These are phyloP conservation scores for Cystobasidium onofrii DNA, from an alignment of 768 basidiomycete species.

Conservation along the genomic window DNA sequence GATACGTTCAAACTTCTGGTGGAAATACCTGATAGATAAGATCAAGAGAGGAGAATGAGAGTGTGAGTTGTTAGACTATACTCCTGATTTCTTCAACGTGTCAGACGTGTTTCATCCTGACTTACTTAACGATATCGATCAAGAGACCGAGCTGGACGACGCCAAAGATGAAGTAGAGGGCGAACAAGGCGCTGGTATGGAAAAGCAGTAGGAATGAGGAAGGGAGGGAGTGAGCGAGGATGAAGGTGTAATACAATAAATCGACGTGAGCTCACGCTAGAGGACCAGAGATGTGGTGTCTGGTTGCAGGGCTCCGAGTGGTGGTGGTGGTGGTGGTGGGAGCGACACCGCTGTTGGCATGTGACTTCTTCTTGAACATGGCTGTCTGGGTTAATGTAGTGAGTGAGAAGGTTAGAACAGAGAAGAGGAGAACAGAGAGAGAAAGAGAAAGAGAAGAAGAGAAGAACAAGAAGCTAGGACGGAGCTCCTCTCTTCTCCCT, in stretches of 20 bases:
- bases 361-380: neutral
- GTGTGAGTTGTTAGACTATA: neutral
- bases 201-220: neutral
- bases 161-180: neutral
- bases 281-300: neutral
- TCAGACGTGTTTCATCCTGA: neutral
- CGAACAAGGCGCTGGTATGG: neutral
- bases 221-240: neutral
- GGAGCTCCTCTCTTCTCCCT: neutral
- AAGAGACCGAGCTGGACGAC: neutral
- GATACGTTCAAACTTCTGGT: neutral
- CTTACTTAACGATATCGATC: neutral
- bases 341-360: neutral
- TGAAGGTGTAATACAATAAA: neutral
- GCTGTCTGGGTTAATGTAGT: neutral
- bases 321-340: neutral
- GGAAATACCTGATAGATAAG: neutral
- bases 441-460: neutral
- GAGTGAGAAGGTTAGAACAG: neutral
- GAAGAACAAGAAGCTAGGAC: neutral
- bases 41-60: neutral
- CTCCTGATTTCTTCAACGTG: no score
- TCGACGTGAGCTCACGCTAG: neutral
- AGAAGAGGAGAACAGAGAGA: neutral
- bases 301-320: neutral